phyloP scores from a whole-genome alignment of 1,284 basidiomycete species.

The Singerocomus inundabilis region DNA sequence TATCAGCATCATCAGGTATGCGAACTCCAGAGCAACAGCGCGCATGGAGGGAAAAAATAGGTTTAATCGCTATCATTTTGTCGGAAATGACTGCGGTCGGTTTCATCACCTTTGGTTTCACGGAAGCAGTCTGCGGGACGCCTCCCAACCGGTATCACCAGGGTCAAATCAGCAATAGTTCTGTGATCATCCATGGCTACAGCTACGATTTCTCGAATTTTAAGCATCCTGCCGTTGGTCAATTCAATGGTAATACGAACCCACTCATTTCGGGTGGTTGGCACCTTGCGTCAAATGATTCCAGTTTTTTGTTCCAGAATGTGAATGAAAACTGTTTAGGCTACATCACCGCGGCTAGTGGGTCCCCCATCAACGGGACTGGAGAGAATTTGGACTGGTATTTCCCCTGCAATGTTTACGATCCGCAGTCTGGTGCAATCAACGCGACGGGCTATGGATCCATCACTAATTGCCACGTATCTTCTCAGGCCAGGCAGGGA shows the following conservation, averaged over 20 bases:
- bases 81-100: constrained; percentile 90
- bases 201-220: constrained; percentile 90
- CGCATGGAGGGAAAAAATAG: constrained; percentile 99
- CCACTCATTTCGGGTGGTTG: constrained; percentile 80
- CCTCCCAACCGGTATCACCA: constrained; percentile 80
- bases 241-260: constrained; percentile 78
- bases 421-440: constrained; percentile 60
- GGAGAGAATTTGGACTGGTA: constrained; percentile 76
- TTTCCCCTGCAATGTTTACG: constrained; percentile 91
- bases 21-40: constrained; percentile 91
- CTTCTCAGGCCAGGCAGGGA: constrained; percentile 49
- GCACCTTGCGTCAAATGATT: constrained; percentile 82
- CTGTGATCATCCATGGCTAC: constrained; percentile 91
- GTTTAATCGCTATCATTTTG: constrained; percentile 81
- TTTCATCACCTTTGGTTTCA: constrained; percentile 99
- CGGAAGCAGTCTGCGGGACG: constrained; percentile 87
- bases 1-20: constrained; percentile 56
- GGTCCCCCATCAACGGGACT: constrained; percentile 63
- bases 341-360: constrained; percentile 70
- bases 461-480: constrained; percentile 71
- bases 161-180: constrained; percentile 75
- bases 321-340: constrained; percentile 81
- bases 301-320: constrained; percentile 93
- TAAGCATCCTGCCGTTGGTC: constrained; percentile 70
- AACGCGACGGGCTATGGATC: constrained; percentile 72